Evolutionary conservation across 257 asterid species (phyloP).

Genomic region (Plantago elongata): DNA sequence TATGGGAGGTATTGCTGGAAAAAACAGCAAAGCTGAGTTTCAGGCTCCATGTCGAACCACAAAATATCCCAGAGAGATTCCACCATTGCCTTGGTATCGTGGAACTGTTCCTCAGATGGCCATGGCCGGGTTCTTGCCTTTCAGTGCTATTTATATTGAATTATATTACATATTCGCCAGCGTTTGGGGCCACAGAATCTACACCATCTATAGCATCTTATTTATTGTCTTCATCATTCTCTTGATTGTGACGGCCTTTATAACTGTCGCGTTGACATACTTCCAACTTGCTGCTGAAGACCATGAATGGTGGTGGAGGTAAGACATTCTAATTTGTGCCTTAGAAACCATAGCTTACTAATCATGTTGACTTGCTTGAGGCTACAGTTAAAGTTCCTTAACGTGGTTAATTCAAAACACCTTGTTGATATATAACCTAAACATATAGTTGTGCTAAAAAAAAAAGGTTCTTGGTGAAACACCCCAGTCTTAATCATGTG

Average conservation of each 20-base stretch:
- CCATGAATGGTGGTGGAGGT: slow-evolving; percentile 99
- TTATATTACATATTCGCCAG: slow-evolving; percentile 87
- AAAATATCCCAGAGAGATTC: slow-evolving; percentile 82
- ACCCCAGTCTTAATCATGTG: too few relatives aligned
- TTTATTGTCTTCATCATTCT: slow-evolving; percentile 83
- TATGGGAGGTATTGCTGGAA: slow-evolving; percentile 84
- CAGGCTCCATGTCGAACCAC: slow-evolving; percentile 88
- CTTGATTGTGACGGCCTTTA: slow-evolving; percentile 79
- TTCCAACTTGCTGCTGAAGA: slow-evolving; percentile 96
- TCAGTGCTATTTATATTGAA: slow-evolving; percentile 90
- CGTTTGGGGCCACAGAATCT: slow-evolving; percentile 91
- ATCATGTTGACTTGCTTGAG: background rate
- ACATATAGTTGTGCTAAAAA: too few relatives aligned
- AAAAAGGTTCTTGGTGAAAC: too few relatives aligned
- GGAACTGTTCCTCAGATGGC: slow-evolving; percentile 85
- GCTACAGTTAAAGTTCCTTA: too few relatives aligned
- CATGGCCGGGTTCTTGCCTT: slow-evolving; percentile 91
- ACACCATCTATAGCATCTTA: slow-evolving; percentile 80
- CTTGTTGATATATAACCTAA: too few relatives aligned
- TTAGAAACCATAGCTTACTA: background rate
- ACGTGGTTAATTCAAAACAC: too few relatives aligned
- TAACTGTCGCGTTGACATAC: slow-evolving; percentile 79
- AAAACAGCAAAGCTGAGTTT: slow-evolving; percentile 78
- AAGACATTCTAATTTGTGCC: slow-evolving; percentile 17
- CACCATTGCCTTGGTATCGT: slow-evolving; percentile 84